Conservation (phyloP, 768 basidiomycete species). For the Boletus reticuloceps region DNA sequence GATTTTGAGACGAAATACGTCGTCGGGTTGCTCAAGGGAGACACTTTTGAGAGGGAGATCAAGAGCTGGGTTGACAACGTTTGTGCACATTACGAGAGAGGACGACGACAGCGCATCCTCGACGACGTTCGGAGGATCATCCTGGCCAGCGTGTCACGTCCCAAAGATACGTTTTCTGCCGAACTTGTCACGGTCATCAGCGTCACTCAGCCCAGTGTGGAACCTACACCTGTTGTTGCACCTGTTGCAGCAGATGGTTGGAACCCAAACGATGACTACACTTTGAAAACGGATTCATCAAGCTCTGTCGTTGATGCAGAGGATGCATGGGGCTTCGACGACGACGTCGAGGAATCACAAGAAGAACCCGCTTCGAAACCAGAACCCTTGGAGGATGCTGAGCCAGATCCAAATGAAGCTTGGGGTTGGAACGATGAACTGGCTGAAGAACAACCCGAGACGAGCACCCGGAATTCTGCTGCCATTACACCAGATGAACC, state of each 20-base stretch:
- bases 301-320: slow-evolving; percentile 26
- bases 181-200: slow-evolving; percentile 12
- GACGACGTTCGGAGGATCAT: slow-evolving; percentile 59
- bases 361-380: slow-evolving; percentile 15
- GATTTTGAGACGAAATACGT: slow-evolving; percentile 62
- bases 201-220: not conserved
- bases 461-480: slow-evolving; percentile 9
- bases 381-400: slow-evolving; percentile 21
- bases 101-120: slow-evolving; percentile 63
- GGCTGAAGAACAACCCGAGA: slow-evolving; percentile 29
- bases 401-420: slow-evolving; percentile 50
- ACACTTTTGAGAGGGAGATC: slow-evolving; percentile 49
- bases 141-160: slow-evolving; percentile 24
- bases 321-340: slow-evolving; percentile 55
- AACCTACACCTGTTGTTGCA: not conserved
- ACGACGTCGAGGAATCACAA: slow-evolving; percentile 35
- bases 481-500: slow-evolving; percentile 25
- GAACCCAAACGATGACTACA: slow-evolving; percentile 43
- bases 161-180: slow-evolving; percentile 27
- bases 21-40: slow-evolving; percentile 47
- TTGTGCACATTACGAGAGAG: slow-evolving; percentile 74
- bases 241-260: slow-evolving; percentile 40
- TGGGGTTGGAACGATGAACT: slow-evolving; percentile 73
- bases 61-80: slow-evolving; percentile 68
- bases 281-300: slow-evolving; percentile 24